Percentiles rank a stretch among this genome's conserved stretches.
phyloP scores from a whole-genome alignment of 495 filamentous ascomycete genomes.

The Chaetomium cochliodes region DNA sequence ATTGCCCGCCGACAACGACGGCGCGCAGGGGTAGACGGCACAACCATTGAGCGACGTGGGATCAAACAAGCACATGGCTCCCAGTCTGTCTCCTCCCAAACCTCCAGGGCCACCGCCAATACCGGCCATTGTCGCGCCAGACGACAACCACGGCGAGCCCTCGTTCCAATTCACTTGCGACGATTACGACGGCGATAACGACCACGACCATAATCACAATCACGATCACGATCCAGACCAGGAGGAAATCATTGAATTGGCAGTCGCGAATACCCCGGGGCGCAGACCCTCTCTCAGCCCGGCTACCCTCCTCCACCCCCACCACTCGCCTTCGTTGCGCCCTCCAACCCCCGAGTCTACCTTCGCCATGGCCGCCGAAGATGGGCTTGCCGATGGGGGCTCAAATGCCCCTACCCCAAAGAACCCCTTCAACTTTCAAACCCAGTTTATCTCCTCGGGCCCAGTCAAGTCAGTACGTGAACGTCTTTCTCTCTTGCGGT shows the following conservation, averaged over 20 bases:
- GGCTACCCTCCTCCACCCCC: conserved; percentile 27
- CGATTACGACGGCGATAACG: conserved; percentile 28
- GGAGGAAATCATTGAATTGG: neutral
- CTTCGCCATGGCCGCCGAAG: conserved; percentile 39
- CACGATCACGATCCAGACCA: conserved; percentile 12
- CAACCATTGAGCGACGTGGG: neutral
- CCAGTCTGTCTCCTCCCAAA: neutral
- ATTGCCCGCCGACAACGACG: conserved; percentile 15
- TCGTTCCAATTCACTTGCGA: conserved; percentile 21
- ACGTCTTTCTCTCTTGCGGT: neutral
- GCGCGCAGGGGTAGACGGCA: conserved; percentile 8
- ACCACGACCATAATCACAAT: neutral
- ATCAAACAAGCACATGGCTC: conserved; percentile 18
- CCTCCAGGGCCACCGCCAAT: conserved; percentile 25
- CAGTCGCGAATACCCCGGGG: neutral
- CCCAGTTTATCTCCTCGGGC: conserved; percentile 70
- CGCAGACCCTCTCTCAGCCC: conserved; percentile 17
- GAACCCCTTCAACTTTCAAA: conserved; percentile 91
- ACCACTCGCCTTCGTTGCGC: conserved; percentile 19
- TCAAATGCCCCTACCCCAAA: conserved; percentile 40
- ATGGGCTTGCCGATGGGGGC: conserved; percentile 29
- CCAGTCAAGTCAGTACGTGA: conserved; percentile 77
- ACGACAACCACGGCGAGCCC: conserved; percentile 25
- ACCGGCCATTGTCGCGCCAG: conserved; percentile 33
- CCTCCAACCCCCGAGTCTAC: conserved; percentile 30